These are phyloP conservation scores for Calendula officinalis DNA, from an alignment of 129 eudicot species.

Conservation along the genomic window DNA sequence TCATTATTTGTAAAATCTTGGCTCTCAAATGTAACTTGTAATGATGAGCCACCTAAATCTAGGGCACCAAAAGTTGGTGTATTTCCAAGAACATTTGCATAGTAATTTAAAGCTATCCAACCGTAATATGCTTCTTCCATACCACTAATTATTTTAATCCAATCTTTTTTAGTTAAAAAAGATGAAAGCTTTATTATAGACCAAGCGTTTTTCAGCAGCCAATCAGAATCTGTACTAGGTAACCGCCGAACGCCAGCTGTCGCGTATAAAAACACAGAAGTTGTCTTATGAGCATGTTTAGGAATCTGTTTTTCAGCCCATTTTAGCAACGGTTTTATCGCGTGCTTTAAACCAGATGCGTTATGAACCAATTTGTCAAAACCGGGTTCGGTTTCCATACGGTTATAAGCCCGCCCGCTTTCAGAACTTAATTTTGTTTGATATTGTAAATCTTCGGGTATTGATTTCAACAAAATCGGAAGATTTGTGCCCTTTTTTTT, in stretches of 20 bases:
- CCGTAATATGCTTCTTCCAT: constrained; percentile 99
- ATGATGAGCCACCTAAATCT: constrained; percentile 93
- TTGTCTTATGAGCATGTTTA: constrained; percentile 63
- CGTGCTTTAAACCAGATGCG: constrained; percentile 66
- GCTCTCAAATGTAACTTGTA: constrained; percentile 94
- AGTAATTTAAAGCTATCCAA: constrained; percentile 93
- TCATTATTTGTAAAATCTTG: constrained; percentile 44
- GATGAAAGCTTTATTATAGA: constrained; percentile 71
- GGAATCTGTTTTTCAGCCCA: constrained; percentile 98
- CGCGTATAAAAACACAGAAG: constrained; percentile 85
- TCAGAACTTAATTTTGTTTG: constrained; percentile 55
- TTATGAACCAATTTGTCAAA: constrained; percentile 86
- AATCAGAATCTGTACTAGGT: constrained; percentile 79
- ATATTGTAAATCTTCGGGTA: constrained; percentile 54
- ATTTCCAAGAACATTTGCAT: constrained; percentile 69
- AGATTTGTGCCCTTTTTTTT: constrained; percentile 49
- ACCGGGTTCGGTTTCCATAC: constrained; percentile 99
- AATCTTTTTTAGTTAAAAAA: constrained; percentile 71
- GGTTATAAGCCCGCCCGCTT: constrained; percentile 78
- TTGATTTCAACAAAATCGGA: constrained; percentile 65
- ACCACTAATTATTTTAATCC: constrained; percentile 85
- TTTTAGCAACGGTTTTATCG: constrained; percentile 70
- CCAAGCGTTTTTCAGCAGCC: constrained; percentile 83
- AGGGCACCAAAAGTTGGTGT: constrained; percentile 91
- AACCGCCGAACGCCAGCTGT: constrained; percentile 98